These are phyloP conservation scores for Clathrus columnatus DNA, from an alignment of 768 basidiomycete species.

Conservation along the genomic window DNA sequence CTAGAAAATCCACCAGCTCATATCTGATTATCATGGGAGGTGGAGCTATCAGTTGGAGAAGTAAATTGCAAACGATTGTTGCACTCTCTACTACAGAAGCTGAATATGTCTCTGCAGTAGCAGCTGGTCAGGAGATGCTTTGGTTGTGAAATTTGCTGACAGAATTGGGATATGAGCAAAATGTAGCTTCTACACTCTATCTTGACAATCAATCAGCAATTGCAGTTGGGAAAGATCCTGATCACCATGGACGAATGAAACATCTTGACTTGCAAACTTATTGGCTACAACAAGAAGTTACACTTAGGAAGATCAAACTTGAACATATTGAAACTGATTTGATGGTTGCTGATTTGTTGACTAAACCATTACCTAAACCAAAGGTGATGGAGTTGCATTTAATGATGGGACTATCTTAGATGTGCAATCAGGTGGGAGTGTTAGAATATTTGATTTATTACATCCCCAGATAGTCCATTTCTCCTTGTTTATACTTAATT, in stretches of 20 bases:
- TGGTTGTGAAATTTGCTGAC: slow-evolving; percentile 16
- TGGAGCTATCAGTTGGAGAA: slow-evolving; percentile 17
- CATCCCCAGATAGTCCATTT: no score
- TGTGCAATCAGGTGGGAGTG: no score
- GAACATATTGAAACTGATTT: background rate
- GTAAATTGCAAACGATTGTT: slow-evolving; percentile 19
- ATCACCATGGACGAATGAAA: slow-evolving; percentile 24
- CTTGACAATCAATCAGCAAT: slow-evolving; percentile 30
- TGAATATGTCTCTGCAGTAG: slow-evolving; percentile 18
- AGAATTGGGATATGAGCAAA: slow-evolving; percentile 10
- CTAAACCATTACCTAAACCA: background rate
- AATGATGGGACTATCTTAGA: no score
- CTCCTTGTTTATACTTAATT: no score
- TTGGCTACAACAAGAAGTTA: background rate
- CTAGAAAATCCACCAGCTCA: slow-evolving; percentile 16
- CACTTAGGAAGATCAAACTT: background rate
- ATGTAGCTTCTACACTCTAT: slow-evolving; percentile 18
- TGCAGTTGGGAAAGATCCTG: slow-evolving; percentile 20
- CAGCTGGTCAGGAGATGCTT: slow-evolving; percentile 15
- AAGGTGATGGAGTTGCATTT: no score
- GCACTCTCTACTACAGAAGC: slow-evolving; percentile 22
- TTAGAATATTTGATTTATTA: no score
- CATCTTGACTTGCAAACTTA: slow-evolving; percentile 21
- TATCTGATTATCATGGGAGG: slow-evolving; percentile 18
- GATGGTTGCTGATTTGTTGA: background rate